Percentiles rank a stretch among this genome's conserved stretches.
Evolutionary conservation across 148 eudicot species (phyloP).

Genomic region (Silene conica): DNA sequence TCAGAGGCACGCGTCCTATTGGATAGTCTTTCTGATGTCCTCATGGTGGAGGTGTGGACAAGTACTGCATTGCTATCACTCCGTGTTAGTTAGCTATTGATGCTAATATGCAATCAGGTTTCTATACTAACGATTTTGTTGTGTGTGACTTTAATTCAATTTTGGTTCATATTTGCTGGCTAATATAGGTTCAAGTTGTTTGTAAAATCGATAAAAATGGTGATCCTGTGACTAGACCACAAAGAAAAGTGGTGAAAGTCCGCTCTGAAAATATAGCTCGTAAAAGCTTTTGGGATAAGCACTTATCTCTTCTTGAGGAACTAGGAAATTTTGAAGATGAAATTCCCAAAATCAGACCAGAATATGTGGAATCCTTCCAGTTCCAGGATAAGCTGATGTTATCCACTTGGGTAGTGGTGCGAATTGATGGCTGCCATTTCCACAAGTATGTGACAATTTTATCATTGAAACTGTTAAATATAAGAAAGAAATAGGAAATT

Average conservation of each 20-base stretch:
- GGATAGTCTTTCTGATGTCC: no score
- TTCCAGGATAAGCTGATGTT: conserved; percentile 54
- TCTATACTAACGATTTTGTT: conserved; percentile 1
- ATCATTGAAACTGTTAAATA: background rate
- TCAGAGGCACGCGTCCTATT: no score
- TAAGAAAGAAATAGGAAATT: background rate
- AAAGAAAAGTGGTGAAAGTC: conserved; percentile 42
- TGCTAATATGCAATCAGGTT: background rate
- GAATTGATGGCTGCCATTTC: conserved; percentile 90
- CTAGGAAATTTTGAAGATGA: conserved; percentile 53
- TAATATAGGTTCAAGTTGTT: conserved; percentile 56
- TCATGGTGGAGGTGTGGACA: no score
- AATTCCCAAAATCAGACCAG: conserved; percentile 49
- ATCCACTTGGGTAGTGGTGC: conserved; percentile 84
- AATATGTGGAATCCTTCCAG: conserved; percentile 60
- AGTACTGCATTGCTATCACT: background rate
- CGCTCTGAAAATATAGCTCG: conserved; percentile 63
- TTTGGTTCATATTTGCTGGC: background rate
- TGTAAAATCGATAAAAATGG: conserved; percentile 53
- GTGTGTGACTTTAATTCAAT: background rate
- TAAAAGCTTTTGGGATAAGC: conserved; percentile 67
- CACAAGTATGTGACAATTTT: conserved; percentile 49
- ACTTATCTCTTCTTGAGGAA: conserved; percentile 52
- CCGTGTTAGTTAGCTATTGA: background rate
- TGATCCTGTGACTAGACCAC: conserved; percentile 51